Percentiles rank a stretch among this genome's conserved stretches.
These are phyloP conservation scores for Neobulgaria alba DNA, from an alignment of 2,329 filamentous ascomycete species.

Conservation along the genomic window DNA sequence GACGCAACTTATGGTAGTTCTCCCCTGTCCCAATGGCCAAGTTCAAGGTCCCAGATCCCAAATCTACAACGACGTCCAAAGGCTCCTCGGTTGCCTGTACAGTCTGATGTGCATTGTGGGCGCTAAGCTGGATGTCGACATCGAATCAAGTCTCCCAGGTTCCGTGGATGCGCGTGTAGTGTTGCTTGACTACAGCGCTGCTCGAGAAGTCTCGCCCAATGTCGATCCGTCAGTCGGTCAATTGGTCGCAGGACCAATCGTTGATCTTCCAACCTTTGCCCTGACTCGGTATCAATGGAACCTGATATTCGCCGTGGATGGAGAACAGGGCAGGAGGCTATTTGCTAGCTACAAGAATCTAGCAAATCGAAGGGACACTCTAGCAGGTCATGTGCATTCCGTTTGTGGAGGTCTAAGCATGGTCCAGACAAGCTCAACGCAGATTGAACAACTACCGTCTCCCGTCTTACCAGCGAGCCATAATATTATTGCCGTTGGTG, in stretches of 20 bases:
- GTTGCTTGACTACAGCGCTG: constrained; percentile 53
- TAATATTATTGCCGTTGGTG: constrained; percentile 68
- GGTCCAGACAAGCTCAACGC: constrained; percentile 20
- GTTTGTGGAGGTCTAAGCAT: constrained; percentile 46
- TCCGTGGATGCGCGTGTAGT: constrained; percentile 71
- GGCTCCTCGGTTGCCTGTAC: constrained; percentile 70
- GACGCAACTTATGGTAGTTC: constrained; percentile 38
- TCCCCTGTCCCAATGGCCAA: constrained; percentile 47
- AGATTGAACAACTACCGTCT: background rate
- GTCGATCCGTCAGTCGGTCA: constrained; percentile 30
- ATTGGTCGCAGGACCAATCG: constrained; percentile 29
- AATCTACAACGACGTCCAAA: constrained; percentile 60
- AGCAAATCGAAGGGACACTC: constrained; percentile 39
- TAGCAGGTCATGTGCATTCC: constrained; percentile 41
- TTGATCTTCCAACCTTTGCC: constrained; percentile 44
- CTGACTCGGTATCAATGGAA: constrained; percentile 51
- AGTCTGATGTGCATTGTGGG: constrained; percentile 67
- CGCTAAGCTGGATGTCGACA: constrained; percentile 43
- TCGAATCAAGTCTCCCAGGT: constrained; percentile 56
- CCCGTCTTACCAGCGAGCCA: constrained; percentile 32
- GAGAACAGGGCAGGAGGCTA: constrained; percentile 53
- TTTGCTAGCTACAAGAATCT: constrained; percentile 40
- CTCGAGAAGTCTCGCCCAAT: constrained; percentile 37
- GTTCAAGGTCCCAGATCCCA: constrained; percentile 42
- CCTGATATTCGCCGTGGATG: constrained; percentile 56